Conservation (phyloP, 2,329 filamentous ascomycete species). For the Bipolaris oryzae region DNA sequence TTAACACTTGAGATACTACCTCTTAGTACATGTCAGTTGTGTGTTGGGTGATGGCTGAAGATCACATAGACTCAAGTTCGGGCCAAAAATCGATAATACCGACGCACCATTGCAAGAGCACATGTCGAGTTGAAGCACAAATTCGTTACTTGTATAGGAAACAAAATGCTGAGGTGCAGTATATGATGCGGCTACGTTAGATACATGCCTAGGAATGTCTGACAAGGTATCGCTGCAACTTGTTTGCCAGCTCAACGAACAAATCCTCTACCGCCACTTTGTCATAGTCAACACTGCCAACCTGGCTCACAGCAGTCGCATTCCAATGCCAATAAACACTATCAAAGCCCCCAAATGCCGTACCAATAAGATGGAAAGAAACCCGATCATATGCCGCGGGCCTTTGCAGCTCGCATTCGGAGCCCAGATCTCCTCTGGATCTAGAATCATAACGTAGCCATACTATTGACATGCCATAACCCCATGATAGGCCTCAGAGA, state of each 20-base stretch:
- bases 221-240: neutral
- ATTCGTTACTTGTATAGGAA: neutral
- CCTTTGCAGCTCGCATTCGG: neutral
- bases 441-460: too few species aligned
- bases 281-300: too few species aligned
- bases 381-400: neutral
- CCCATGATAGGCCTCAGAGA: too few species aligned
- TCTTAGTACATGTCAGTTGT: too few species aligned
- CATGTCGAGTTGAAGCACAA: neutral
- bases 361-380: neutral
- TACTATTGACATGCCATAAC: neutral
- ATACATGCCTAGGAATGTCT: too few species aligned
- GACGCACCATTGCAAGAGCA: neutral
- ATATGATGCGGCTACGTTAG: neutral
- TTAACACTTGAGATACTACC: neutral
- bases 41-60: neutral
- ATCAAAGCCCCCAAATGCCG: neutral
- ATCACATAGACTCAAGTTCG: neutral
- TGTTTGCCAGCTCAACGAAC: neutral
- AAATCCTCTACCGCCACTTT: neutral
- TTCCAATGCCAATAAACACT: neutral
- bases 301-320: too few species aligned
- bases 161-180: neutral
- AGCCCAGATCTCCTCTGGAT: neutral
- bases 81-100: neutral